These are phyloP conservation scores for Xylariales sp. DNA, from an alignment of 2,329 filamentous ascomycete genomes.

Conservation along the genomic window DNA sequence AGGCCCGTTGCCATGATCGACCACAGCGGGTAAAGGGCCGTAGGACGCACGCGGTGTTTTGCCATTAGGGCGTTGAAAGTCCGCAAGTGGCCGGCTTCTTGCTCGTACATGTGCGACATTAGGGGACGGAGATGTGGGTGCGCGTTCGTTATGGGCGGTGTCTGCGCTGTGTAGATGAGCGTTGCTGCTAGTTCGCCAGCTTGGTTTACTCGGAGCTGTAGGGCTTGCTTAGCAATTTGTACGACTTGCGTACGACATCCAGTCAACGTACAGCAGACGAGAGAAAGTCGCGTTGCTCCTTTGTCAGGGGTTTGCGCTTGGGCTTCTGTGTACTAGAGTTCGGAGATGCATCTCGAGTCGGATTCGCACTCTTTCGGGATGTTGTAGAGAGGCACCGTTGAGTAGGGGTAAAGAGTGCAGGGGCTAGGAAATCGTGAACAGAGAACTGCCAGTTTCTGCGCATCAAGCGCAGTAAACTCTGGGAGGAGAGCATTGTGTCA, in stretches of 20 bases:
- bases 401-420: slow-evolving; percentile 25
- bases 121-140: slow-evolving; percentile 85
- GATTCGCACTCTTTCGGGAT: slow-evolving; percentile 16
- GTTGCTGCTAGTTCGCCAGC: slow-evolving; percentile 95
- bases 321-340: slow-evolving; percentile 25
- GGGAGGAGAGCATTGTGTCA: slow-evolving; percentile 18
- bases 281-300: slow-evolving; percentile 68
- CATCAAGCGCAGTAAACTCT: slow-evolving; percentile 16
- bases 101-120: slow-evolving; percentile 98
- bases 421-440: slow-evolving; percentile 33
- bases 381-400: slow-evolving; percentile 21
- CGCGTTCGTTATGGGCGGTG: slow-evolving; percentile 69
- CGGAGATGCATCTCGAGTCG: slow-evolving; percentile 19
- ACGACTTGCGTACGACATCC: background rate
- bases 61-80: slow-evolving; percentile 82
- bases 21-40: slow-evolving; percentile 90
- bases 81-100: slow-evolving; percentile 81
- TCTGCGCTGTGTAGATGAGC: slow-evolving; percentile 89
- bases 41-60: slow-evolving; percentile 85
- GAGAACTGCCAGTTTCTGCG: slow-evolving; percentile 18
- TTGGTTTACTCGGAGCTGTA: slow-evolving; percentile 86
- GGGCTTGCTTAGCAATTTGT: background rate
- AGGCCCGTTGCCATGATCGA: slow-evolving; percentile 71
- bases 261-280: slow-evolving; percentile 62
- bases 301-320: slow-evolving; percentile 57